Evolutionary conservation across 2,329 filamentous ascomycete species (phyloP).

Genomic region (Graphilbum ipis-grandicollis): DNA sequence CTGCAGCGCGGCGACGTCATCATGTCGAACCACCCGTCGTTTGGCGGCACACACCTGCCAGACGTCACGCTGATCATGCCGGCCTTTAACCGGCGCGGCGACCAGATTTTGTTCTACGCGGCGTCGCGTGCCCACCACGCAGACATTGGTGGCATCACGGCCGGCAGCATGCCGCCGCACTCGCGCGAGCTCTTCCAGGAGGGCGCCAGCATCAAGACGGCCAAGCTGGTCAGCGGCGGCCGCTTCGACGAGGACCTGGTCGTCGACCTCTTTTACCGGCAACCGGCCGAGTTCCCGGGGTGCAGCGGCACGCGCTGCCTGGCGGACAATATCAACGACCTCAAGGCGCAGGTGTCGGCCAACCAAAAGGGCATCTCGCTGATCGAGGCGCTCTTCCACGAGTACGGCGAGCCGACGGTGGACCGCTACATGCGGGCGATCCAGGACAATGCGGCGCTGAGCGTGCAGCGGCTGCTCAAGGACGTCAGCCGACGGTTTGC

Average conservation of each 20-base stretch:
- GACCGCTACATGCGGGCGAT: constrained; percentile 75
- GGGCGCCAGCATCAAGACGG: constrained; percentile 45
- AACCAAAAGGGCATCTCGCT: constrained; percentile 74
- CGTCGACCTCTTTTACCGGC: constrained; percentile 50
- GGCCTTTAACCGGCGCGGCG: constrained; percentile 47
- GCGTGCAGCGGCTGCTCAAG: constrained; percentile 58
- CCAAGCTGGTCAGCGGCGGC: constrained; percentile 59
- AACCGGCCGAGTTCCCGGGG: constrained; percentile 57
- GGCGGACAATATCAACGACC: constrained; percentile 68
- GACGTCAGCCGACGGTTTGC: constrained; percentile 46
- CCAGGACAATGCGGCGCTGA: constrained; percentile 61
- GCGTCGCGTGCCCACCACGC: constrained; percentile 69
- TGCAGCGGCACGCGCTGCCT: constrained; percentile 67
- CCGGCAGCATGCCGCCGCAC: constrained; percentile 50
- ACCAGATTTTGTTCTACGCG: constrained; percentile 66
- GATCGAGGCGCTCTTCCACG: constrained; percentile 56
- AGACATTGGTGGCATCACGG: constrained; percentile 22
- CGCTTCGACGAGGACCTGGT: constrained; percentile 65
- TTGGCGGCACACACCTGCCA: constrained; percentile 67
- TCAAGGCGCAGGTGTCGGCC: constrained; percentile 74
- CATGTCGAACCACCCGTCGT: constrained; percentile 72
- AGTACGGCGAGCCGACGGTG: constrained; percentile 62
- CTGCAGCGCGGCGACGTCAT: constrained; percentile 66
- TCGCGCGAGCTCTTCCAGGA: constrained; percentile 49
- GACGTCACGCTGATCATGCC: constrained; percentile 72